Evolutionary conservation across 164 flowering plant species (phyloP), one percentile per base, ranked within the genome.

Genomic region (Brasenia schreberi): DNA sequence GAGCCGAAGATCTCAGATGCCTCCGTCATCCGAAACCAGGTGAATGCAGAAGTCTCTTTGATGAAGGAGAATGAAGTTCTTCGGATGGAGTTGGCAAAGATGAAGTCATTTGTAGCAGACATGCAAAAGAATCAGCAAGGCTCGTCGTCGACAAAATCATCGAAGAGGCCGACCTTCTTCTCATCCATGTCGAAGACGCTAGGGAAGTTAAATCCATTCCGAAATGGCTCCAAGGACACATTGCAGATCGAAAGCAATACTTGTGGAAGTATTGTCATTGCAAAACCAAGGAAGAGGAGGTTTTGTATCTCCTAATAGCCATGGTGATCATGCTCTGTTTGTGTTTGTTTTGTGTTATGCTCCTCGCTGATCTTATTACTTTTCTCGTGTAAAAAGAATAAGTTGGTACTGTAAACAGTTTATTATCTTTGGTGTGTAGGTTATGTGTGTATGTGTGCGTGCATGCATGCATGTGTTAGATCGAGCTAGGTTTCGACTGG

Each of bases 251-350:
- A 81, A 4, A 95, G 86, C 43, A 80, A 59, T 1, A 61, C 19
- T 16, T 18, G 27, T 18, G 63, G 56, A 14, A 49, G 56, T 14
- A 80, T 76, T 0, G 96, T 84, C 23, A 5, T 81, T 23, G 78
- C 85, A 60, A 90, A 89, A 85, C 98, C 97, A 0, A 84, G 97
- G 67, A 84, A 91, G 66, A 84, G 98, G 75, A 86, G 98, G 77
- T 94, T 91, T 74, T 90, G 96, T 18, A 75, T 94, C 59, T 94
- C 98, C 33, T 91, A 78, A 69, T 62, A 33, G 39, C 39, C 39
- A 33, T 33, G 39, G 39, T 33, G 4, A 33, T 33, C 39, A 33
- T 33, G 39, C 39, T 33, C 39, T 33, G 39, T 33, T 33, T n/a
- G 27, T 23, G 0, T 23, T 23, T 1, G 39, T 33, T 33, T 23